A percentile compares a stretch with the other conserved stretches of the same genome.
Evolutionary conservation across 331 rosid genomes (phyloP).

Genomic region (Cydonia oblonga): DNA sequence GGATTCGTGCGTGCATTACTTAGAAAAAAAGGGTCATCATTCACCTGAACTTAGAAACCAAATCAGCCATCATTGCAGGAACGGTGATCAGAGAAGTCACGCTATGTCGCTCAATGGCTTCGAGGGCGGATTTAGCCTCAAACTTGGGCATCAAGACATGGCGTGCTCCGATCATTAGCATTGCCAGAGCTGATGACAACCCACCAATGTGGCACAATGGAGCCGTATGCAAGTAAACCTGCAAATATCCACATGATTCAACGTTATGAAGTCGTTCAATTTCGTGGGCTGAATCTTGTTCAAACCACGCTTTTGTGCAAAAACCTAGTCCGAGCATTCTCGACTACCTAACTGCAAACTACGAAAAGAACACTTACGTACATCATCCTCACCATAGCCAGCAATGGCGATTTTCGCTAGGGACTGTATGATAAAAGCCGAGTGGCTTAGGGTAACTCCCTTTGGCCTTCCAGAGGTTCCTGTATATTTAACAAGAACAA

Average conservation of each 20-base stretch:
- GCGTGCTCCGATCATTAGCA: slow-evolving; percentile 76
- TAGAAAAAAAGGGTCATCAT: background rate
- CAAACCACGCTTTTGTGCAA: background rate
- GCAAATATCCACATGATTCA: background rate
- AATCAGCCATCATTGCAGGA: slow-evolving; percentile 76
- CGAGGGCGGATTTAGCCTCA: slow-evolving; percentile 43
- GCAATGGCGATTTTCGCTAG: slow-evolving; percentile 67
- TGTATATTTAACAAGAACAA: slow-evolving; percentile 8
- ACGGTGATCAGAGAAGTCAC: slow-evolving; percentile 87
- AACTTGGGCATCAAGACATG: slow-evolving; percentile 73
- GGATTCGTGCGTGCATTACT: background rate
- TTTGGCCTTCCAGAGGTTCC: slow-evolving; percentile 94
- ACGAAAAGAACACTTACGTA: slow-evolving; percentile 25
- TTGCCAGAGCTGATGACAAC: slow-evolving; percentile 75
- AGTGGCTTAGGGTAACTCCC: slow-evolving; percentile 72
- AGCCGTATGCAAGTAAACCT: slow-evolving; percentile 82
- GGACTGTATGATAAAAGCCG: slow-evolving; percentile 62
- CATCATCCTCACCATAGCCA: slow-evolving; percentile 80
- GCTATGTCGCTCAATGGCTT: slow-evolving; percentile 33
- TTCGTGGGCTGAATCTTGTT: background rate
- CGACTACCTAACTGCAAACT: background rate
- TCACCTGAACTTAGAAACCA: slow-evolving; percentile 50
- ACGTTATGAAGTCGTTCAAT: slow-evolving; percentile 7
- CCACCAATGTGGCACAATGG: slow-evolving; percentile 93
- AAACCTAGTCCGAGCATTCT: slow-evolving; percentile 1